Evolutionary conservation across 179 eudicot genomes (phyloP), one percentile per base, ranked within the genome.

Genomic region (Beta macrorhiza): DNA sequence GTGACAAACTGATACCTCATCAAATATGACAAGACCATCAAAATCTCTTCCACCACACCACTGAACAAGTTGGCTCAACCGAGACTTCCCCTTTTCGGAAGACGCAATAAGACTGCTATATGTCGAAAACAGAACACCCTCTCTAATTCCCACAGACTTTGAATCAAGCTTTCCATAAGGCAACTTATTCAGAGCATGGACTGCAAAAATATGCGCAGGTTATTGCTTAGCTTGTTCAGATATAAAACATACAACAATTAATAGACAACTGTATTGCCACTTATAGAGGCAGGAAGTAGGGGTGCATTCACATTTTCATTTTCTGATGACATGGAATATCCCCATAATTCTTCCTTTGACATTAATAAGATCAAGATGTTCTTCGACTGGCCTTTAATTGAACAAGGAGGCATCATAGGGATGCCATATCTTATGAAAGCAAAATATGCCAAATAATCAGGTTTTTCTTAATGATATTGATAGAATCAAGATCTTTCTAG

Each of bases 71-170:
- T 97, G 99, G 77, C 90, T 97, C 87, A 97, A 85, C 61, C 99
- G 97, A 83, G 98, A 89, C 80, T 89, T 92, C 44, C 99, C 99
- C 87, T 82, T 97, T 88, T 97, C 99, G 37, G 99, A 97, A 85
- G 99, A 97, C 62, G 99, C 98, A 87, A 97, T 97, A 72, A 97
- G 99, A 85, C 99, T 97, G 88, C 90, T 97, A 74, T 97, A 97
- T 29, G 99, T 97, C 89, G 91, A 84, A 85, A 97, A 97, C 78
- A 97, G 81, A 87, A 97, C 99, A 81, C 99, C 99, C 87, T 97
- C 98, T 78, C 55, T 93, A 67, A 97, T 81, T 83, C 99, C 97
- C 77, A 93, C 94, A 52, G 98, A 89, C 84, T 90, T 97, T 51
- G 98, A 94, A 81, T 97, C 99, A 73, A 97, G 97, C 89, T 97